Evolutionary conservation across 2,329 filamentous ascomycete genomes (phyloP).

Genomic region (Talaromyces verruculosus): DNA sequence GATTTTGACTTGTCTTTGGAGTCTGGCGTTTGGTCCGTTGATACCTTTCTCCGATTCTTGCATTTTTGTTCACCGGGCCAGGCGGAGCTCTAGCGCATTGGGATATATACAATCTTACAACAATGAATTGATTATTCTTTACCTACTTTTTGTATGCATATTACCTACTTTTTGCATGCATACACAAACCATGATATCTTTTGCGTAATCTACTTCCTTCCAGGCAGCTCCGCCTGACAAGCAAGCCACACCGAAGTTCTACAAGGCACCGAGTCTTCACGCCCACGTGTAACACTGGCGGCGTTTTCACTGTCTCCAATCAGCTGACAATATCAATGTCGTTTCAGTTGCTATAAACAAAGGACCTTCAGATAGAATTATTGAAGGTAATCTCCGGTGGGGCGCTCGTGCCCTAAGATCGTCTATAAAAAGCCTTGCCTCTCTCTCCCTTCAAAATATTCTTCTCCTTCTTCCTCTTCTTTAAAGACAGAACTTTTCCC

Average conservation of each 20-base stretch:
- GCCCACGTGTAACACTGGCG: background rate
- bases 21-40: slow-evolving; percentile 1
- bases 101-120: background rate
- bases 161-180: too few species aligned
- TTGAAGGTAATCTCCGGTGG: background rate
- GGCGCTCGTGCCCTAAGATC: background rate
- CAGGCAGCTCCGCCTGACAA: background rate
- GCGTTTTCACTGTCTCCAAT: background rate
- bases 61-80: slow-evolving; percentile 1
- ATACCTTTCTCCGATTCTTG: slow-evolving; percentile 3
- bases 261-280: background rate
- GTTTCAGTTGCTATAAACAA: background rate
- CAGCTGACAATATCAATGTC: background rate
- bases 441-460: too few species aligned
- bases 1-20: background rate
- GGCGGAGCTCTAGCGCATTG: slow-evolving; percentile 1
- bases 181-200: background rate
- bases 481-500: too few species aligned
- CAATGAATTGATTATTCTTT: background rate
- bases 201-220: background rate
- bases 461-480: too few species aligned
- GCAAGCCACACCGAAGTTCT: too few species aligned
- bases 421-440: too few species aligned
- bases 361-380: background rate
- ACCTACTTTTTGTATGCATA: too few species aligned